Base-by-base conservation (phyloP, 208 protist genomes). In the Leishmania arabica region DNA sequence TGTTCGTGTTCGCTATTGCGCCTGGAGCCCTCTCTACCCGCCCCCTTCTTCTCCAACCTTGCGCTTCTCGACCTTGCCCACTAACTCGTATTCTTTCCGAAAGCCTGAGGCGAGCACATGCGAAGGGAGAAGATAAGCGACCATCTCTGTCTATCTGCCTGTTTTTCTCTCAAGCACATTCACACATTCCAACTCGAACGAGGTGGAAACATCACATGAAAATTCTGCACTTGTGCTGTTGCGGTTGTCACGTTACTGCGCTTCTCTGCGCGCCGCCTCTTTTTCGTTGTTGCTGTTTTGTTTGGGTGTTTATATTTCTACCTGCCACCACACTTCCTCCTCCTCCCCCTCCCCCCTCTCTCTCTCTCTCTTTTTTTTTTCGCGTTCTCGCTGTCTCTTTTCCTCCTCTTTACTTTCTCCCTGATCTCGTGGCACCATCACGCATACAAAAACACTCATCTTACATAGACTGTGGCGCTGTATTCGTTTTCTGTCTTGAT, bases 401-500 rank as follows among this genome's bases (percentile, higher is more conserved):
- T 19, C 37, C 72, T 70, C 34, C 75, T 54, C 60, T 21, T 56
- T 8, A 11, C 45, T 70, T 70, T 75, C n/a, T 31, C 31, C 31
- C 68, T 45, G 42, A 53, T 31, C n/a, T 75, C 37, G 31, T 73
- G 53, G 37, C 19, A 74, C 27, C 51, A 56, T 65, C 47, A 68
- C 13, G 66, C 40, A n/a, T 82, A 27, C 27, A 77, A 51, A 13
- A 62, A 34, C 62, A 62, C 62, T 21, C 45, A 31, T n/a, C 68
- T 53, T 34, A 53, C 45, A 73, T 51, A 54, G 40, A 73, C 68
- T 3, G 19, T 17, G 68, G 68, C 21, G 24, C 54, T 31, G 45
- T 31, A 47, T 70, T 45, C 47, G n/a, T 81, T 53, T 76, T 11
- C 42, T 72, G 72, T 76, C n/a, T 68, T 34, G 13, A 42, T 68